Conservation (phyloP, 768 basidiomycete species). For the Pisolithus sp. region DNA sequence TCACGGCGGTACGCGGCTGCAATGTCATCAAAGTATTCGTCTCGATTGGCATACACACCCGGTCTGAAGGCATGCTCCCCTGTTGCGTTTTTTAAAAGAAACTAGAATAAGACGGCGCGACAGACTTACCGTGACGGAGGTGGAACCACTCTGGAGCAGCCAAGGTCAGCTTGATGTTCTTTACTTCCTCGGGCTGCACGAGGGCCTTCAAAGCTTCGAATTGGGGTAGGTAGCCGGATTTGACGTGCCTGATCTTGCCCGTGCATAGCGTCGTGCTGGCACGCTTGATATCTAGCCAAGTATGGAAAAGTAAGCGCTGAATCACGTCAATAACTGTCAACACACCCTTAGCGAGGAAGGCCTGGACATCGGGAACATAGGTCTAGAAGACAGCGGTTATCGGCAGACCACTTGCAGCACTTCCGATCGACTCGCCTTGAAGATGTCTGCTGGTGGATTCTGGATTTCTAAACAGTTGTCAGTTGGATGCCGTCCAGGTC, state of each 20-base stretch:
- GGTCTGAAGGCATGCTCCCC: constrained; percentile 19
- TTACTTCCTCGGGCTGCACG: constrained; percentile 55
- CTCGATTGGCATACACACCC: constrained; percentile 17
- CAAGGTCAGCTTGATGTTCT: constrained; percentile 64
- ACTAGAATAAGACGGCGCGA: too few species aligned
- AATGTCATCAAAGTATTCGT: constrained; percentile 45
- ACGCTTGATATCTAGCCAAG: constrained; percentile 14
- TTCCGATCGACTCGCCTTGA: constrained; percentile 12
- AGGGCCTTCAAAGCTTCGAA: constrained; percentile 55
- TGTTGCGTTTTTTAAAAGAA: not conserved
- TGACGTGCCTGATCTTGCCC: constrained; percentile 57
- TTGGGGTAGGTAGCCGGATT: constrained; percentile 57
- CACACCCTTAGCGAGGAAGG: constrained; percentile 16
- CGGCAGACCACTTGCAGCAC: too few species aligned
- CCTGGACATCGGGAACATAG: constrained; percentile 20
- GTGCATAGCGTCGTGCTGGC: constrained; percentile 26
- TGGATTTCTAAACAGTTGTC: constrained; percentile 12
- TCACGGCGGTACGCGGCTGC: constrained; percentile 41
- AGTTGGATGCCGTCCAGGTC: not conserved
- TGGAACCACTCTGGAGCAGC: constrained; percentile 71
- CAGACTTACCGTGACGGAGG: constrained; percentile 49
- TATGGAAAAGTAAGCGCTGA: not conserved
- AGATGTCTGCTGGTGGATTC: constrained; percentile 20
- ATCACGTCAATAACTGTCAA: not conserved
- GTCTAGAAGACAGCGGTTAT: constrained; percentile 9